Percentiles rank a stretch among this genome's conserved stretches.
Evolutionary conservation across 116 monocot species (phyloP).

Genomic region (Dioscorea cayenensis): DNA sequence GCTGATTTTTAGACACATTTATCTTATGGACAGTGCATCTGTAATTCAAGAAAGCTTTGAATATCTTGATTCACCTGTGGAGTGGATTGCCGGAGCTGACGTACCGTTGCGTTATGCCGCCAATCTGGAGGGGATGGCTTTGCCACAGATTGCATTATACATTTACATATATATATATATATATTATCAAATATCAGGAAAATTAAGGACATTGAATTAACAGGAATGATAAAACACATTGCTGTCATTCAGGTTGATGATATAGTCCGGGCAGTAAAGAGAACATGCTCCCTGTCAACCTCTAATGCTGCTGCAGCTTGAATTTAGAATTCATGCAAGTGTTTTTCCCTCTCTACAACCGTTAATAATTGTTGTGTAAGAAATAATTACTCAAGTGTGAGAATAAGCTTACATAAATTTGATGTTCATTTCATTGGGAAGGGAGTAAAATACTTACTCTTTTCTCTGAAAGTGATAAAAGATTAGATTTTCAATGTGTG

Average conservation of each 20-base stretch:
- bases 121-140: slow-evolving; percentile 83
- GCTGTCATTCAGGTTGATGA: slow-evolving; percentile 50
- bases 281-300: slow-evolving; percentile 64
- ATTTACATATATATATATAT: too few species aligned
- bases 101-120: slow-evolving; percentile 94
- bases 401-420: too few species aligned
- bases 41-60: slow-evolving; percentile 88
- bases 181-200: too few species aligned
- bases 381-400: too few species aligned
- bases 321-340: neutral
- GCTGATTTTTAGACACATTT: neutral
- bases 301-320: slow-evolving; percentile 44
- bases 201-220: too few species aligned
- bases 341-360: neutral
- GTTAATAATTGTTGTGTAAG: neutral
- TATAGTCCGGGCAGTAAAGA: slow-evolving; percentile 78
- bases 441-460: too few species aligned
- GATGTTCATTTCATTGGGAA: too few species aligned
- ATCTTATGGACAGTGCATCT: slow-evolving; percentile 38
- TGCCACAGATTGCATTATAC: slow-evolving; percentile 60
- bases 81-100: slow-evolving; percentile 95
- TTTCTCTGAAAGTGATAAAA: too few species aligned
- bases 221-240: neutral
- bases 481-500: too few species aligned
- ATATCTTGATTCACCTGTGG: slow-evolving; percentile 88